Conservation (phyloP, 495 filamentous ascomycete genomes). For the Hapsidospora chrysogenum region DNA sequence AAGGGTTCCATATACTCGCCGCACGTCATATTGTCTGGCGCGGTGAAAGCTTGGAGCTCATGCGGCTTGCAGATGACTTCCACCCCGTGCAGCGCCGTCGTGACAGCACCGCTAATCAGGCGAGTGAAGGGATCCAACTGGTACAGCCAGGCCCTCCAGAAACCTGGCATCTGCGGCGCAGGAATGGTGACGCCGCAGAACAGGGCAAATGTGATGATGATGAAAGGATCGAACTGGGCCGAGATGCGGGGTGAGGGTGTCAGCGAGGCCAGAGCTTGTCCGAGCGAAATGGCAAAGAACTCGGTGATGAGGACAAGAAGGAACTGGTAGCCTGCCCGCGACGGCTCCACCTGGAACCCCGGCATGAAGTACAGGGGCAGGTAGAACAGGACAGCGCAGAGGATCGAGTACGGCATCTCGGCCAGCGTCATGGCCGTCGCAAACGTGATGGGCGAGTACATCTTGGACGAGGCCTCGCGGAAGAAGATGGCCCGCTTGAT, state of each 20-base stretch:
- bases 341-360: constrained; percentile 34
- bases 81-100: constrained; percentile 53
- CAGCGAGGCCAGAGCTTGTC: constrained; percentile 48
- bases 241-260: constrained; percentile 58
- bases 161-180: constrained; percentile 51
- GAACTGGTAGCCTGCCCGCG: constrained; percentile 65
- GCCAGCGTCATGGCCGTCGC: constrained; percentile 52
- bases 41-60: constrained; percentile 45
- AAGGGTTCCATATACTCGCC: constrained; percentile 58
- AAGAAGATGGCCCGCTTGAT: constrained; percentile 60
- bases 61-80: constrained; percentile 35
- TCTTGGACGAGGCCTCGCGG: constrained; percentile 62
- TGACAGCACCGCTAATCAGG: constrained; percentile 62
- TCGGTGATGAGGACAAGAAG: constrained; percentile 66
- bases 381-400: constrained; percentile 62
- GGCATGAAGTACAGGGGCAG: constrained; percentile 61
- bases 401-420: constrained; percentile 58
- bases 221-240: constrained; percentile 56
- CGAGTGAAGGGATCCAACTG: constrained; percentile 73
- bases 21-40: constrained; percentile 44
- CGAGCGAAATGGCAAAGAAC: constrained; percentile 58
- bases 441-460: constrained; percentile 61
- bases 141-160: constrained; percentile 72
- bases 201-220: constrained; percentile 62
- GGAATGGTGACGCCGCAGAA: constrained; percentile 79